Conservation (phyloP, 352 stramenopile genomes). For the Pythium vanterpoolii region DNA sequence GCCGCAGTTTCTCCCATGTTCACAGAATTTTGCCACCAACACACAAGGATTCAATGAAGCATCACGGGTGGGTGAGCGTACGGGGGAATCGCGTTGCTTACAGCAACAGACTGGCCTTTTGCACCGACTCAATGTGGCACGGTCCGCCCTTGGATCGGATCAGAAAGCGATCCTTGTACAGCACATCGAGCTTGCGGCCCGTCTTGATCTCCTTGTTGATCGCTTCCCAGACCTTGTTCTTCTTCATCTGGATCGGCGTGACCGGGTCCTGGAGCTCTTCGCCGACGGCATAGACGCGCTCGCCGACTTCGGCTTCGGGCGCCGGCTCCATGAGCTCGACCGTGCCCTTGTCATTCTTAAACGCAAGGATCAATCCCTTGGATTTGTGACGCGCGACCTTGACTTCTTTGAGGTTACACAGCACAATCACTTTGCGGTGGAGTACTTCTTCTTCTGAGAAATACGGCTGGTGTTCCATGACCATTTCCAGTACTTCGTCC, state of each 20-base stretch:
- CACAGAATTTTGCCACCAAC: not conserved
- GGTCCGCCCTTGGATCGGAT: conserved; percentile 53
- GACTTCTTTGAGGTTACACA: conserved; percentile 77
- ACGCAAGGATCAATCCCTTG: conserved; percentile 55
- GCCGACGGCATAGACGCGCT: conserved; percentile 68
- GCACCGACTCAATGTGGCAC: conserved; percentile 58
- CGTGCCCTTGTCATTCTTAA: conserved; percentile 49
- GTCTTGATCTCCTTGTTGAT: conserved; percentile 73
- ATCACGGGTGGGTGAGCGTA: not conserved
- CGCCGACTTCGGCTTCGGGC: conserved; percentile 59
- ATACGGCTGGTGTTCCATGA: conserved; percentile 73
- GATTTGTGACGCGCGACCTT: conserved; percentile 66
- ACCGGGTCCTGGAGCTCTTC: conserved; percentile 69
- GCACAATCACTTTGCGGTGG: conserved; percentile 61
- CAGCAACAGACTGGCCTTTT: conserved; percentile 33
- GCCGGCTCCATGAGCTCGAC: conserved; percentile 63
- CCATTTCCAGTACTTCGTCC: conserved; percentile 69
- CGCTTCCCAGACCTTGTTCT: conserved; percentile 82
- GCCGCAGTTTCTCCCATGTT: no score
- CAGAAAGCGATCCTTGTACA: conserved; percentile 62
- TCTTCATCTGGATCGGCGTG: conserved; percentile 82
- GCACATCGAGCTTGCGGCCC: conserved; percentile 70
- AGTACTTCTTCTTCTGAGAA: conserved; percentile 74
- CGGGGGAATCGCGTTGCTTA: no score
- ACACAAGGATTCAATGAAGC: not conserved